A percentile compares a stretch with the other conserved stretches of the same genome.
Conservation (phyloP, 1,284 basidiomycete species). For the Ceratobasidium sp. region DNA sequence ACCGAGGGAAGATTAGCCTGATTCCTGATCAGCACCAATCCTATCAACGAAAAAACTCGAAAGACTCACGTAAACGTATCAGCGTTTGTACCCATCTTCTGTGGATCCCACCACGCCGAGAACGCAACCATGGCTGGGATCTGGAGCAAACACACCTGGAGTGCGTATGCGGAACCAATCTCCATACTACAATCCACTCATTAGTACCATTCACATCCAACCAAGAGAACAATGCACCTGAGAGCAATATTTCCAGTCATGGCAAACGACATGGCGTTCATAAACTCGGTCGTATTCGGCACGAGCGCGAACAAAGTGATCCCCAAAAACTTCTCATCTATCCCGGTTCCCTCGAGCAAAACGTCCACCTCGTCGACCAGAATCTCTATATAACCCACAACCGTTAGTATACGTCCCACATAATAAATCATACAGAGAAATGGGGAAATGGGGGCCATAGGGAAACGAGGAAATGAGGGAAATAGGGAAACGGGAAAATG, state of each 20-base stretch:
- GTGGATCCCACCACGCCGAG: conserved; percentile 90
- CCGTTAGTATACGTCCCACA: no score
- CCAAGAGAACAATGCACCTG: conserved; percentile 68
- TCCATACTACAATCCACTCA: conserved; percentile 82
- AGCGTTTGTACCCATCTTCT: conserved; percentile 83
- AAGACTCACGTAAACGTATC: conserved; percentile 87
- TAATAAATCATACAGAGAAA: no score
- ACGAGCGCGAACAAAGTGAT: conserved; percentile 97
- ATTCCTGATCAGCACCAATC: conserved; percentile 18
- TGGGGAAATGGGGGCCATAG: no score
- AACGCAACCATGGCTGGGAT: conserved; percentile 99
- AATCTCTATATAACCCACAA: conserved; percentile 71
- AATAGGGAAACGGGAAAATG: no score
- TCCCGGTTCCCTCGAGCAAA: conserved; percentile 90
- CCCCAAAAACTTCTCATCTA: conserved; percentile 98
- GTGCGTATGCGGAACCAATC: conserved; percentile 98
- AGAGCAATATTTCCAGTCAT: conserved; percentile 97
- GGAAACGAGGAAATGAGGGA: no score
- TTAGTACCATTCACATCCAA: not conserved
- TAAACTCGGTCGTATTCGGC: conserved; percentile 99
- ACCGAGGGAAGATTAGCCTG: conserved; percentile 97
- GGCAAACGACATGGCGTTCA: conserved; percentile 99
- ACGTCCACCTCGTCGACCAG: conserved; percentile 97
- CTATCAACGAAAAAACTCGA: not conserved
- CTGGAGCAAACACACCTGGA: conserved; percentile 97